Base-by-base conservation (phyloP, 78 protist genomes). In the Mantamonas sphyraenae region DNA sequence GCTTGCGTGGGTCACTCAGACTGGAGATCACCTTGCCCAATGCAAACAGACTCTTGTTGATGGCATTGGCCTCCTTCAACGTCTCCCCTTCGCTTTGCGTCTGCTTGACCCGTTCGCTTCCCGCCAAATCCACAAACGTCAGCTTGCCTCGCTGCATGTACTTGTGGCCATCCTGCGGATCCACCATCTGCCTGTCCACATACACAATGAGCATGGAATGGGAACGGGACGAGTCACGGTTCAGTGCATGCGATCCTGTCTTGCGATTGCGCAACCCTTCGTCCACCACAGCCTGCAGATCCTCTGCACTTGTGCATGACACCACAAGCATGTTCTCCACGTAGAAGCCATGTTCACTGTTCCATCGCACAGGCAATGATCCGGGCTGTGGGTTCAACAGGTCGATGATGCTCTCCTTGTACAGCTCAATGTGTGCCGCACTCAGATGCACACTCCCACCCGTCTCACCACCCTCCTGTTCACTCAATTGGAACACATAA, bases 121-220 rank as follows among this genome's bases (percentile, higher is more conserved):
- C 84, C 2, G 84, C 84, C n/a, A 79, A 59, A 56, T 72, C 84
- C 24, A 79, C 84, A 35, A 79, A 72, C 17, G 75, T 3, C 39
- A 69, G n/a, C 61, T 68, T 69, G 31, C 76, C 82, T 20, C 28
- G 37, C 39, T 28, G 55, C 55, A 19, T n/a, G 10, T 38, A 9
- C 22, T 31, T 8, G 9, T 38, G 38, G 24, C 28, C 40, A 20
- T 8, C 28, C 50, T 16, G 61, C 2, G 43, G 60, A 4, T 10
- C 65, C 14, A 4, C 56, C 19, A 24, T 17, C 14, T 45, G 34
- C 17, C 12, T 7, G 34, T 68, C 73, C n/a, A 64, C 0, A 22
- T 53, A 22, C n/a, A 75, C 31, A 26, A 56, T 58, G 57, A 75
- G 33, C 50, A 75, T 14, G 10, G 39, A 24, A 31, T 75, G 80